Conservation (phyloP, 495 filamentous ascomycete species). For the Viridothelium virens region DNA sequence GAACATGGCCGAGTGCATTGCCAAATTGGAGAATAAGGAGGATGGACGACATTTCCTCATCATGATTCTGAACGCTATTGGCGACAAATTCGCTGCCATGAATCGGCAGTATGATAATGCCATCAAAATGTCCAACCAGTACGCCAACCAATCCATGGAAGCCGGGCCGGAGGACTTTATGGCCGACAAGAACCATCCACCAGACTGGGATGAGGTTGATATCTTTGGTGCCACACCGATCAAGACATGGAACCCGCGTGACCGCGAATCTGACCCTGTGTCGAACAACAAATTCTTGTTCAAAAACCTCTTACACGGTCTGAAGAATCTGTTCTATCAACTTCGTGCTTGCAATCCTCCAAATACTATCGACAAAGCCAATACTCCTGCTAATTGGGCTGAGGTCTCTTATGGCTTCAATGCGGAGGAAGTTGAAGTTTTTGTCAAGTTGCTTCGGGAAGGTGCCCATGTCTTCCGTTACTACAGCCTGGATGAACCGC, state of each 20-base stretch:
- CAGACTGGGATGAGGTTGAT: slow-evolving; percentile 96
- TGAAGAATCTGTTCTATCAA: slow-evolving; percentile 96
- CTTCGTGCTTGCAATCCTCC: slow-evolving; percentile 79
- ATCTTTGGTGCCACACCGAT: slow-evolving; percentile 96
- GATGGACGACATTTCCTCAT: slow-evolving; percentile 93
- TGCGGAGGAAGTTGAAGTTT: slow-evolving; percentile 91
- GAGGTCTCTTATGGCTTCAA: slow-evolving; percentile 96
- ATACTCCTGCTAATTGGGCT: slow-evolving; percentile 82
- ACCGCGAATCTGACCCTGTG: slow-evolving; percentile 86
- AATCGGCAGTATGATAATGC: slow-evolving; percentile 91
- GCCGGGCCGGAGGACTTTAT: slow-evolving; percentile 68
- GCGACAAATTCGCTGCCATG: slow-evolving; percentile 97
- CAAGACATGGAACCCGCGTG: slow-evolving; percentile 86
- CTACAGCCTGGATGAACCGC: slow-evolving; percentile 78
- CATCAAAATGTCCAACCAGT: slow-evolving; percentile 58
- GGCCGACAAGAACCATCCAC: slow-evolving; percentile 67
- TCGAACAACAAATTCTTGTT: slow-evolving; percentile 97
- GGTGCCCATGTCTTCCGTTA: slow-evolving; percentile 94
- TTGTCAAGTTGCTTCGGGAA: slow-evolving; percentile 95
- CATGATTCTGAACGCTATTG: slow-evolving; percentile 95
- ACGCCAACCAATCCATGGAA: slow-evolving; percentile 43
- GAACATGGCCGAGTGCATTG: slow-evolving; percentile 97
- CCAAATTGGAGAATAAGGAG: slow-evolving; percentile 77
- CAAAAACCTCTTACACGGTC: slow-evolving; percentile 92
- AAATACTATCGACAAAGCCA: slow-evolving; percentile 56